A percentile compares a stretch with the other conserved stretches of the same genome.
Evolutionary conservation across 208 protist species (phyloP).

Genomic region (Blechomonas ayalai): DNA sequence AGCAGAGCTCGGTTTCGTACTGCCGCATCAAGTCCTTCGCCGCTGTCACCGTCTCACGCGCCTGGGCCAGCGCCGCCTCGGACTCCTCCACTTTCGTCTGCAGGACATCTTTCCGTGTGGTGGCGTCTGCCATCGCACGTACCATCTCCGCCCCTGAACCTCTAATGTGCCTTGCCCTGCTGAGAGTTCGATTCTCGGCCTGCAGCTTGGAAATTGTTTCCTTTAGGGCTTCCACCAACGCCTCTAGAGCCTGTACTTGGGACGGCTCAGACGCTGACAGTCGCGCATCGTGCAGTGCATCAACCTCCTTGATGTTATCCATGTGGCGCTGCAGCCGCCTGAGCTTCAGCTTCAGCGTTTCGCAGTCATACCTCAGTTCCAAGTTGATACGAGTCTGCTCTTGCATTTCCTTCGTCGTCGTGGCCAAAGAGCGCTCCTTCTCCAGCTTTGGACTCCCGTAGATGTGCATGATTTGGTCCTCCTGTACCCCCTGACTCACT

Average conservation of each 20-base stretch:
- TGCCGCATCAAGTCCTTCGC: too few species aligned
- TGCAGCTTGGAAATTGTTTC: slow-evolving; percentile 67
- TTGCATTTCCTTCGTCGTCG: slow-evolving; percentile 49
- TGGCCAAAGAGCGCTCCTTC: slow-evolving; percentile 24
- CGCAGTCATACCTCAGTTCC: slow-evolving; percentile 63
- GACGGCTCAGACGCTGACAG: slow-evolving; percentile 3
- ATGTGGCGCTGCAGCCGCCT: slow-evolving; percentile 58
- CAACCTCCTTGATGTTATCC: slow-evolving; percentile 36
- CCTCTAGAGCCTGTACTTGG: slow-evolving; percentile 27
- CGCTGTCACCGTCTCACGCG: too few species aligned
- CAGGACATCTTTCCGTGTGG: slow-evolving; percentile 30
- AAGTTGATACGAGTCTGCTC: slow-evolving; percentile 21
- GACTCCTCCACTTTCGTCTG: slow-evolving; percentile 20
- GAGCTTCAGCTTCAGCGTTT: slow-evolving; percentile 54
- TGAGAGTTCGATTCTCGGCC: slow-evolving; percentile 50
- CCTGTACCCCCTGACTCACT: slow-evolving; percentile 11
- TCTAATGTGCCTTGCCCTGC: slow-evolving; percentile 33
- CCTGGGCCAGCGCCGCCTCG: too few species aligned
- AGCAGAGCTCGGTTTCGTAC: too few species aligned
- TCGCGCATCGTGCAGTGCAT: slow-evolving; percentile 9
- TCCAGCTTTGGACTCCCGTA: slow-evolving; percentile 18
- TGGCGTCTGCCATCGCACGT: slow-evolving; percentile 49
- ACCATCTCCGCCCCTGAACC: too few species aligned
- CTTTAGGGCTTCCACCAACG: slow-evolving; percentile 69
- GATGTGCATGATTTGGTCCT: slow-evolving; percentile 14